These are phyloP conservation scores for Priceomyces fermenticarens DNA, from an alignment of 805 yeast species.

Conservation along the genomic window DNA sequence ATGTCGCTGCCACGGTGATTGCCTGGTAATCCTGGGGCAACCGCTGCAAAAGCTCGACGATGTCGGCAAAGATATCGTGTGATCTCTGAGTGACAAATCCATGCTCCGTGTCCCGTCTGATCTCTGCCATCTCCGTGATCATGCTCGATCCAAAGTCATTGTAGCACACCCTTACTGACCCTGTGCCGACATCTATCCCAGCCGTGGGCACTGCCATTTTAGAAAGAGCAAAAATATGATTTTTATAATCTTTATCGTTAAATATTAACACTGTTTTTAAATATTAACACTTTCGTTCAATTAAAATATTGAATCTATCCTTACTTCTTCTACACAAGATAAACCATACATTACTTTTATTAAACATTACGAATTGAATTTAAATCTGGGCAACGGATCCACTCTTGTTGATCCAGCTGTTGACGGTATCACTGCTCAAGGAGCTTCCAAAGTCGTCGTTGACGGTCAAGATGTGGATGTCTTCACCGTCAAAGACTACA, in stretches of 20 bases:
- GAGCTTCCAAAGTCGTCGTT: constrained; percentile 42
- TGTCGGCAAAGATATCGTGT: constrained; percentile 31
- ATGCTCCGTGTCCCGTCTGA: constrained; percentile 14
- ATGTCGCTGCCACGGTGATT: constrained; percentile 49
- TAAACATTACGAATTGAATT: neutral
- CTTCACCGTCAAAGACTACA: constrained; percentile 62
- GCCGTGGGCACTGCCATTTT: constrained; percentile 11
- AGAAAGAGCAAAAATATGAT: no score
- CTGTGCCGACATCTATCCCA: constrained; percentile 54
- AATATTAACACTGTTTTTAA: no score
- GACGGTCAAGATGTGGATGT: constrained; percentile 60
- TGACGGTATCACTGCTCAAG: constrained; percentile 54
- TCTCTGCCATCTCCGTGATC: constrained; percentile 13
- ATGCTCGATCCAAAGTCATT: constrained; percentile 13
- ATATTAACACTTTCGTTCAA: no score
- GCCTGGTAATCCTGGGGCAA: constrained; percentile 3
- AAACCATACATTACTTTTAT: no score
- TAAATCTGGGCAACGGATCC: constrained; percentile 45
- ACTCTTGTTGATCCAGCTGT: constrained; percentile 50
- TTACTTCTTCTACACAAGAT: no score
- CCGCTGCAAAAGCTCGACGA: constrained; percentile 19
- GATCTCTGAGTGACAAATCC: constrained; percentile 40
- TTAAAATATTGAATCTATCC: no score
- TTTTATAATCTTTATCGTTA: no score
- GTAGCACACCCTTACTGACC: constrained; percentile 43